Evolutionary conservation across 768 basidiomycete species (phyloP).

Genomic region (Hygrocybe punicea): DNA sequence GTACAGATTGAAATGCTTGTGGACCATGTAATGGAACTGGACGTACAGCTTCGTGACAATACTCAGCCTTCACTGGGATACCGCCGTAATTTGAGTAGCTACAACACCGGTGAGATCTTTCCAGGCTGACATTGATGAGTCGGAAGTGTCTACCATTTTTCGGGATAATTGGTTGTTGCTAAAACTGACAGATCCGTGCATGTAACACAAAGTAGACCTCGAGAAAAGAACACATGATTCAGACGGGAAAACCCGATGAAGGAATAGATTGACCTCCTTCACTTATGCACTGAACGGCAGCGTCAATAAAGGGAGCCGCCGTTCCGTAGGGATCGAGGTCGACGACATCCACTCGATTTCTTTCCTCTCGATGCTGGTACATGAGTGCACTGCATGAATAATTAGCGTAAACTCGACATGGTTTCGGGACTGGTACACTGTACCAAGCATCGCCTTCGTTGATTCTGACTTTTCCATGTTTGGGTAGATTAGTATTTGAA

Average conservation of each 20-base stretch:
- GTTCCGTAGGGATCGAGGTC: slow-evolving; percentile 98
- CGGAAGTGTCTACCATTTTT: slow-evolving; percentile 74
- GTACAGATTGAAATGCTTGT: slow-evolving; percentile 4
- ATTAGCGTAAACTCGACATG: not conserved
- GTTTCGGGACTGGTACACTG: not conserved
- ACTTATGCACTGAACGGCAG: slow-evolving; percentile 81
- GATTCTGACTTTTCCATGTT: slow-evolving; percentile 60
- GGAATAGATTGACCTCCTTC: slow-evolving; percentile 71
- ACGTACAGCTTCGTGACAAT: slow-evolving; percentile 87
- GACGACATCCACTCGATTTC: slow-evolving; percentile 82
- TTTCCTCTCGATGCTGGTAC: slow-evolving; percentile 80
- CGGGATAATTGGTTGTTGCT: slow-evolving; percentile 90
- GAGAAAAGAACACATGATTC: not conserved
- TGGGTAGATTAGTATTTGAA: slow-evolving; percentile 13
- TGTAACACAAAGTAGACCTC: slow-evolving; percentile 89
- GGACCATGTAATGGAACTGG: not conserved
- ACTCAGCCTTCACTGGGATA: slow-evolving; percentile 85
- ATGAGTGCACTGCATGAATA: slow-evolving; percentile 63
- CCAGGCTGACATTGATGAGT: not conserved
- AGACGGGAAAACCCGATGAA: not conserved
- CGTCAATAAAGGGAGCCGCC: slow-evolving; percentile 94
- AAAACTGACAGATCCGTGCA: slow-evolving; percentile 95
- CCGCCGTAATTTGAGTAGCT: slow-evolving; percentile 97
- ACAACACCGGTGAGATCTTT: slow-evolving; percentile 2
- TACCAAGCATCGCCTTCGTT: slow-evolving; percentile 96